Evolutionary conservation across 2,329 filamentous ascomycete genomes (phyloP).

Genomic region (Paraconiothyrium brasiliense): DNA sequence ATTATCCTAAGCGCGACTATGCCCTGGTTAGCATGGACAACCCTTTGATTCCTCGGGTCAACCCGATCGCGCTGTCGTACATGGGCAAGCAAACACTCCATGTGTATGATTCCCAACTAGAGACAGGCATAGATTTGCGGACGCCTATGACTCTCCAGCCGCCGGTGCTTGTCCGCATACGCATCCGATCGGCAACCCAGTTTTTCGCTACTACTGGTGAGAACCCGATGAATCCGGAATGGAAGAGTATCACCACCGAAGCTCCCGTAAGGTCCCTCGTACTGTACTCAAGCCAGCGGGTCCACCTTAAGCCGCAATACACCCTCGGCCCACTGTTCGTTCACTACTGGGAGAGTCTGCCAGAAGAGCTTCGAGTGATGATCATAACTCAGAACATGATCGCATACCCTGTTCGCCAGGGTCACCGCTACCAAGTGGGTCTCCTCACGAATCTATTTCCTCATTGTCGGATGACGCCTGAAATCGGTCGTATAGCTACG

Average conservation of each 20-base stretch:
- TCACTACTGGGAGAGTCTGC: not conserved
- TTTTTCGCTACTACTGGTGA: not conserved
- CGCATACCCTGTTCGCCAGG: not conserved
- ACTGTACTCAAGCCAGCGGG: not conserved
- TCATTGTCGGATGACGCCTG: not conserved
- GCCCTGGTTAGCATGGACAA: not conserved
- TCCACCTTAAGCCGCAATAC: not conserved
- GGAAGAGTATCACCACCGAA: not conserved
- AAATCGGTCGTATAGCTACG: not conserved
- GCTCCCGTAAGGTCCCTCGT: not conserved
- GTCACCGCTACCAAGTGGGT: not conserved
- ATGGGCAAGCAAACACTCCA: not conserved
- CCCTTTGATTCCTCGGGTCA: not conserved
- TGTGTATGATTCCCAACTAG: not conserved
- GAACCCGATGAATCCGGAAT: not conserved
- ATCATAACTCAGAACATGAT: not conserved
- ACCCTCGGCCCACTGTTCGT: not conserved
- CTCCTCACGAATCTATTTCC: not conserved
- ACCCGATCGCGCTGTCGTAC: not conserved
- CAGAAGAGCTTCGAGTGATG: not conserved
- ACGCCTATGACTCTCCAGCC: not conserved
- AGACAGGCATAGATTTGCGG: not conserved
- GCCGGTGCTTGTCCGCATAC: not conserved
- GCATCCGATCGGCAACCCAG: not conserved
- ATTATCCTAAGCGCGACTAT: not conserved